A percentile compares a stretch with the other conserved stretches of the same genome.
Conservation (phyloP, 78 protist species). For the Emiliania huxleyi region DNA sequence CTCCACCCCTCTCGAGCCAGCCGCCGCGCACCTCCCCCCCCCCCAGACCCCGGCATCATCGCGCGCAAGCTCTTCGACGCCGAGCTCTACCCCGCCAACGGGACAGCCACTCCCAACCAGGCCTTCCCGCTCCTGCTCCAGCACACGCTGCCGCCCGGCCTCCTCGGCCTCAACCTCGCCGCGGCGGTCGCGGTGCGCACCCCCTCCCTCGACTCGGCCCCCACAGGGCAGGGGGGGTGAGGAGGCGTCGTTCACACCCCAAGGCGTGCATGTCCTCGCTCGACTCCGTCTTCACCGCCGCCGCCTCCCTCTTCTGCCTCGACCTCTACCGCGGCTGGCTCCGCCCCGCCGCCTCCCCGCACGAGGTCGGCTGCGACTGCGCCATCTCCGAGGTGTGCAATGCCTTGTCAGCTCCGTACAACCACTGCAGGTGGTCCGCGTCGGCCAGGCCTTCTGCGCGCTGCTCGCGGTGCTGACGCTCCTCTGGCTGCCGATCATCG, state of each 20-base stretch:
- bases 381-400: no score
- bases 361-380: no score
- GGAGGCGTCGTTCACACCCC: no score
- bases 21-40: no score
- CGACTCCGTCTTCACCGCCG: slow-evolving; percentile 56
- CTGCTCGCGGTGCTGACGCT: slow-evolving; percentile 20
- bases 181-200: slow-evolving; percentile 55
- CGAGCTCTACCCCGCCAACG: no score
- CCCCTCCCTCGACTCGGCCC: slow-evolving; percentile 69
- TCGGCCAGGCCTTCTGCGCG: slow-evolving; percentile 24
- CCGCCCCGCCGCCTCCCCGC: not conserved
- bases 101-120: not conserved
- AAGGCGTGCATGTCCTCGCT: no score
- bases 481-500: slow-evolving; percentile 54
- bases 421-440: no score
- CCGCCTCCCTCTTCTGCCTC: slow-evolving; percentile 39
- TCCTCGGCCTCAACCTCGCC: slow-evolving; percentile 51
- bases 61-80: slow-evolving; percentile 35
- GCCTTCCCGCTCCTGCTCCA: slow-evolving; percentile 50
- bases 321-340: slow-evolving; percentile 26
- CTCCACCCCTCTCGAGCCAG: no score
- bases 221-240: no score
- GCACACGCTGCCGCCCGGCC: slow-evolving; percentile 30
- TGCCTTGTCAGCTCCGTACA: no score
- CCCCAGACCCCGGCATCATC: slow-evolving; percentile 47